These are phyloP conservation scores for Rosa chinensis DNA, from an alignment of 306 rosid genomes.

Conservation along the genomic window DNA sequence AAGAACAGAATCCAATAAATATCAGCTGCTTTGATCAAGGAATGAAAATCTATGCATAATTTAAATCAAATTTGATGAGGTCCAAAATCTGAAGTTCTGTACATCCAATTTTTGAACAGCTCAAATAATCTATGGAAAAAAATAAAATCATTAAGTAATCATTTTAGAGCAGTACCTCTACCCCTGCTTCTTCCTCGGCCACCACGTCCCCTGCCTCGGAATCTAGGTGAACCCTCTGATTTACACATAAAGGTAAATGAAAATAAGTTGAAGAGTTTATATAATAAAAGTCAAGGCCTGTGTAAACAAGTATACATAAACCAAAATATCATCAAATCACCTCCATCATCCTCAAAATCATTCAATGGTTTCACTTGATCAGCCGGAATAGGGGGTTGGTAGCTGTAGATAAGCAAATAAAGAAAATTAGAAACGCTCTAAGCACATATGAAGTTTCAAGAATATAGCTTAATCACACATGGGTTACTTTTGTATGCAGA, in stretches of 20 bases:
- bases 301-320: conserved; percentile 8
- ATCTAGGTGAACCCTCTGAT: conserved; percentile 68
- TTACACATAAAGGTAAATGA: conserved; percentile 26
- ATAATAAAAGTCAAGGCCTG: conserved; percentile 5
- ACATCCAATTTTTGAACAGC: background rate
- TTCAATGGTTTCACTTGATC: conserved; percentile 84
- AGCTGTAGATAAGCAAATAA: conserved; percentile 40
- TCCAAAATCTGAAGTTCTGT: background rate
- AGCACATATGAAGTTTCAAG: background rate
- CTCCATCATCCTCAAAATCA: conserved; percentile 78
- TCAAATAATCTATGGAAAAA: background rate
- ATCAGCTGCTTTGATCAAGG: background rate
- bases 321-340: conserved; percentile 32
- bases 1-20: background rate
- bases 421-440: conserved; percentile 11
- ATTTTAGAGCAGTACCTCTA: conserved; percentile 49
- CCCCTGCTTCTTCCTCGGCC: conserved; percentile 66
- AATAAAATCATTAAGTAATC: background rate
- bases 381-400: conserved; percentile 75
- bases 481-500: background rate
- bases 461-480: background rate
- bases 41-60: background rate
- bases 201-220: conserved; percentile 67
- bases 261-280: background rate
- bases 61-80: background rate